phyloP scores from a whole-genome alignment of 176 grass and related monocot genomes.

The Triticum aestivum region IWGSC_CS_RefSeq_v2.1 NC_057811.1:484001859-484002358 shows the following conservation, averaged over 20 bases:
- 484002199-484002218: not conserved
- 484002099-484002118: not conserved
- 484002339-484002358: not conserved
- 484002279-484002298: not conserved
- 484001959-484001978: not conserved
- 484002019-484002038: conserved; percentile 4
- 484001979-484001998: not conserved
- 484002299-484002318: not conserved
- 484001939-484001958: not conserved
- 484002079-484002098: not conserved
- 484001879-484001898: not conserved
- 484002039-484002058: not conserved
- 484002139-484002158: not conserved
- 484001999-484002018: not conserved
- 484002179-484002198: not conserved
- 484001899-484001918: conserved; percentile 1
- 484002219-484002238: not conserved
- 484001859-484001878: not conserved
- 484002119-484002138: not conserved
- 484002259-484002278: not conserved
- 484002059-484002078: not conserved
- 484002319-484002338: too few relatives aligned
- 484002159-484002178: not conserved
- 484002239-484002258: not conserved
- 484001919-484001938: conserved; percentile 1